phyloP scores from a whole-genome alignment of 768 basidiomycete species.

The Cystobasidium tubakii region DNA sequence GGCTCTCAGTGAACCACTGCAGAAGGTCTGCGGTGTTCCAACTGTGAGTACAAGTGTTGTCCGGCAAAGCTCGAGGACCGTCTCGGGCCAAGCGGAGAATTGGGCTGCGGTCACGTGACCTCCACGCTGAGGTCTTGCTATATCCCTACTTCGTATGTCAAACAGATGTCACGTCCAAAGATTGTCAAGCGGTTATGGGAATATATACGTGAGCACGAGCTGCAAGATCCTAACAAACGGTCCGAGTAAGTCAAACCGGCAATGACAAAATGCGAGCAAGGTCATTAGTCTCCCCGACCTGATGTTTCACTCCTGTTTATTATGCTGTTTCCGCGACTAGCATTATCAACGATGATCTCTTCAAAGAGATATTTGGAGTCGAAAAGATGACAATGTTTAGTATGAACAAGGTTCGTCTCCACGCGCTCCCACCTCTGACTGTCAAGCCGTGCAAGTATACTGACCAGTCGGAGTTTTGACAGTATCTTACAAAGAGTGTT shows the following conservation, averaged over 20 bases:
- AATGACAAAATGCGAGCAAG: no score
- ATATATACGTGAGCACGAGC: conserved; percentile 19
- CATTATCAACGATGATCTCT: conserved; percentile 15
- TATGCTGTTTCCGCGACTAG: neutral
- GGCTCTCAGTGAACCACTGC: conserved; percentile 18
- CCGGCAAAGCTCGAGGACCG: neutral
- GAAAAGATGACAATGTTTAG: conserved; percentile 24
- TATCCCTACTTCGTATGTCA: neutral
- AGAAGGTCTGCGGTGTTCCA: conserved; percentile 22
- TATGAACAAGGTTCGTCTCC: conserved; percentile 29
- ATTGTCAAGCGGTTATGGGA: conserved; percentile 32
- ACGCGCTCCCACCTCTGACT: neutral
- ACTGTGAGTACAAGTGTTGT: conserved; percentile 22
- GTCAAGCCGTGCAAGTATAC: neutral
- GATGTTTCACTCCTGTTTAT: no score
- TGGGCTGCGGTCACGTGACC: neutral
- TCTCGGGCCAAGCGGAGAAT: neutral
- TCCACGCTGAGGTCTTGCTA: neutral
- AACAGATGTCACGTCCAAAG: conserved; percentile 32
- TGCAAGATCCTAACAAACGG: conserved; percentile 24
- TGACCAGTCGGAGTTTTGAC: no score
- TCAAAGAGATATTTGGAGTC: conserved; percentile 30
- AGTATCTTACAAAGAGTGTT: conserved; percentile 28
- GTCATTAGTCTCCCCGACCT: no score
- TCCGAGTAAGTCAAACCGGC: conserved; percentile 2